A percentile compares a stretch with the other conserved stretches of the same genome.
Conservation (phyloP, 805 yeast genomes). For the Lipomyces starkeyi region DNA sequence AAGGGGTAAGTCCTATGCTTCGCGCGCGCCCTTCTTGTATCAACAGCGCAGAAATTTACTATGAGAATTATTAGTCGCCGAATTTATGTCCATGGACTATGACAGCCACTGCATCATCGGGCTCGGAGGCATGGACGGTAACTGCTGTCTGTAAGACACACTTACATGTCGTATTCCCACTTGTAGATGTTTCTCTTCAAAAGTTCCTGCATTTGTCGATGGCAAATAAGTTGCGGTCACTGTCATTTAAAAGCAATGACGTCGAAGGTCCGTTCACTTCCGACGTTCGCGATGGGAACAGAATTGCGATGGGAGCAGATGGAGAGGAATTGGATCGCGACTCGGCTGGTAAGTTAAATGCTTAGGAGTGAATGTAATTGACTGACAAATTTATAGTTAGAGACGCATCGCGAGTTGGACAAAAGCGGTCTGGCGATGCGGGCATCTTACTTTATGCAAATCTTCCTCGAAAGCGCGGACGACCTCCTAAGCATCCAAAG, state of each 20-base stretch:
- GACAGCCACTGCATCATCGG: neutral
- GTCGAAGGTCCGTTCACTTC: neutral
- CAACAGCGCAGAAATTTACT: neutral
- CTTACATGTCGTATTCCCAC: neutral
- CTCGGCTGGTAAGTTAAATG: neutral
- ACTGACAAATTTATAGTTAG: neutral
- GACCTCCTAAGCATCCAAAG: conserved; percentile 2
- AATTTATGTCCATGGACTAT: neutral
- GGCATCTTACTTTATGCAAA: neutral
- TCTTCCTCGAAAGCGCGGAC: neutral
- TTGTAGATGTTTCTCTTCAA: neutral
- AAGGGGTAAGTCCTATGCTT: neutral
- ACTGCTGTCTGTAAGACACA: neutral
- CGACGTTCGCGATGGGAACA: conserved; percentile 1
- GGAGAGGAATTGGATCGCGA: neutral
- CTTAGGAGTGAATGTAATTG: neutral
- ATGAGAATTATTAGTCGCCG: neutral
- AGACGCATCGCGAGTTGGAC: neutral
- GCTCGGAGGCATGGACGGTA: neutral
- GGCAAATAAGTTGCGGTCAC: neutral
- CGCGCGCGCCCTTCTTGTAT: neutral
- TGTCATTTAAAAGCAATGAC: neutral
- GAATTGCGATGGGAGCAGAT: neutral
- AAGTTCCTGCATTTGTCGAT: neutral
- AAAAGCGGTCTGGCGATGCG: neutral